Conservation (phyloP, 2,329 filamentous ascomycete genomes). For the Hypomyces perniciosus region DNA sequence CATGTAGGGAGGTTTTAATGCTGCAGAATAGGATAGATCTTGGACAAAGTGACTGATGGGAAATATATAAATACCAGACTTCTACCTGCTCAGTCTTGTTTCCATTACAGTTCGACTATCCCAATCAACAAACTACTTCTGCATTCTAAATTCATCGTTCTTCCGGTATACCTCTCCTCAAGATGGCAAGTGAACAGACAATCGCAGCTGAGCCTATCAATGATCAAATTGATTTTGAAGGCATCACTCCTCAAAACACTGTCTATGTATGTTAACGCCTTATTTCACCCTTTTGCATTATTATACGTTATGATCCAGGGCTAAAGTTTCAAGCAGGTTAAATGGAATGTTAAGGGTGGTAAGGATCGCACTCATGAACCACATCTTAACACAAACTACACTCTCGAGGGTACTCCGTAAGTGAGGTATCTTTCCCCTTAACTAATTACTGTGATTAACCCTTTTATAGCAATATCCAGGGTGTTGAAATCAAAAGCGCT, state of each 20-base stretch:
- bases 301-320: not conserved
- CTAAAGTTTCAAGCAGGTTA: constrained; percentile 3
- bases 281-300: not conserved
- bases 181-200: not conserved
- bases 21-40: not conserved
- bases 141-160: not conserved
- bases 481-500: constrained; percentile 5
- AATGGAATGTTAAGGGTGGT: constrained; percentile 11
- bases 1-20: not conserved
- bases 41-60: not conserved
- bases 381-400: constrained; percentile 7
- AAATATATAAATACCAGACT: not conserved
- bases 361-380: constrained; percentile 5
- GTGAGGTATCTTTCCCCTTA: not conserved
- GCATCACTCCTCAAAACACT: not conserved
- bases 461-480: constrained; percentile 6
- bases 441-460: not conserved
- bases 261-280: not conserved
- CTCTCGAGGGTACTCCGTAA: constrained; percentile 7
- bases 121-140: not conserved
- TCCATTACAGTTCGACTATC: not conserved
- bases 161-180: not conserved
- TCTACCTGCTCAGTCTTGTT: not conserved
- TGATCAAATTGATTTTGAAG: not conserved
- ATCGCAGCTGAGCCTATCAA: not conserved